Evolutionary conservation across 805 yeast genomes (phyloP).

Genomic region (Candida rishiriensis): DNA sequence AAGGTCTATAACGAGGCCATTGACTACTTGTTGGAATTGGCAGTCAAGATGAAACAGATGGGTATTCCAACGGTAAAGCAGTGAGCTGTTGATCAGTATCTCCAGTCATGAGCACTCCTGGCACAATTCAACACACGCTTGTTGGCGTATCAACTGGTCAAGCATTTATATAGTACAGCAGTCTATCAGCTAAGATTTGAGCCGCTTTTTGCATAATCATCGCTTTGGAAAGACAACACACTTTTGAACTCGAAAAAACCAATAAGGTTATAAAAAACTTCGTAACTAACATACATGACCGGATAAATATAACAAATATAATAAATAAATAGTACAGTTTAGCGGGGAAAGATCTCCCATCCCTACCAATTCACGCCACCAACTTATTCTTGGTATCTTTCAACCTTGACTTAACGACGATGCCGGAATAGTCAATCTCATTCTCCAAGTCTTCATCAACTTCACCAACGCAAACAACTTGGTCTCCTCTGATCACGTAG

Average conservation of each 20-base stretch:
- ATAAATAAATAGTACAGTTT: neutral
- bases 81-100: neutral
- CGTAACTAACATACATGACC: no score
- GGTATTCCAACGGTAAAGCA: conserved; percentile 51
- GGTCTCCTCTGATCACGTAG: conserved; percentile 54
- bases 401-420: conserved; percentile 18
- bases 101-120: neutral
- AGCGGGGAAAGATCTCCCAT: no score
- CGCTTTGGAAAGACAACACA: no score
- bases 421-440: conserved; percentile 37
- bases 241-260: no score
- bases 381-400: conserved; percentile 30
- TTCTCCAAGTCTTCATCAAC: conserved; percentile 41
- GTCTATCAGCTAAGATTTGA: no score
- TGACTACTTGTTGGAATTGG: conserved; percentile 82
- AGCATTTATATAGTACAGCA: no score
- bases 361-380: neutral
- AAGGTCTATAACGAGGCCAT: conserved; percentile 90
- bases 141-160: no score
- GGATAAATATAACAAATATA: neutral
- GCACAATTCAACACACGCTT: neutral
- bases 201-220: no score
- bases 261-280: no score
- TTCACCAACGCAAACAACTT: conserved; percentile 51
- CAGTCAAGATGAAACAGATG: conserved; percentile 71